Percentiles rank a stretch among this genome's conserved stretches.
Conservation (phyloP, 495 filamentous ascomycete species). For the Bacidia rubella region DNA sequence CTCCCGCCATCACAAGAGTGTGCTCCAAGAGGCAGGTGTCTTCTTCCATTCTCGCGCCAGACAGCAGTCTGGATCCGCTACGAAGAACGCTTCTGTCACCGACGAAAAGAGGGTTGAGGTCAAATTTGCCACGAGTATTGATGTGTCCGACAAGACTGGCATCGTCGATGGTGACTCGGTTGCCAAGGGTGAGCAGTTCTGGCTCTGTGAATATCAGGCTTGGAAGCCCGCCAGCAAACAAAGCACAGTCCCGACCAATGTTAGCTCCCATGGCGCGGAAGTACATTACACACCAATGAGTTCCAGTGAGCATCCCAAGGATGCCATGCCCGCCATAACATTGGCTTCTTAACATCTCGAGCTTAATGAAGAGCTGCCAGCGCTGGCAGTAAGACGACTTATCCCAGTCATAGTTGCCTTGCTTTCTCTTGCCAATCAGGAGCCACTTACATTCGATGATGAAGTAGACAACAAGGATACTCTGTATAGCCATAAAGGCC, state of each 20-base stretch:
- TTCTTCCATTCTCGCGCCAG: conserved; percentile 29
- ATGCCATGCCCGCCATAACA: conserved; percentile 31
- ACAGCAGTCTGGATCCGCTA: conserved; percentile 28
- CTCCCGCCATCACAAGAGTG: conserved; percentile 33
- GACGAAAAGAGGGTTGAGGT: conserved; percentile 28
- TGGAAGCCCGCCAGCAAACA: conserved; percentile 31
- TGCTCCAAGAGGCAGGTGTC: conserved; percentile 34
- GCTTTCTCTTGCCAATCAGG: conserved; percentile 28
- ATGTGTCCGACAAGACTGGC: conserved; percentile 33
- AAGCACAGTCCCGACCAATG: conserved; percentile 32
- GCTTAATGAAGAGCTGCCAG: conserved; percentile 32
- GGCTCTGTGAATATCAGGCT: conserved; percentile 36
- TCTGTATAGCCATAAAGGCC: not conserved
- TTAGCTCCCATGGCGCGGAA: conserved; percentile 31
- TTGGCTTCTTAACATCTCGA: conserved; percentile 29
- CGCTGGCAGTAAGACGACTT: conserved; percentile 29
- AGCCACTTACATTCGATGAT: conserved; percentile 29
- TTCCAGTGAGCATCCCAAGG: conserved; percentile 29
- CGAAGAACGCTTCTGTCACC: conserved; percentile 32
- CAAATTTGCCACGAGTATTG: conserved; percentile 34
- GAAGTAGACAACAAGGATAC: conserved; percentile 22
- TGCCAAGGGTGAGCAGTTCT: conserved; percentile 31
- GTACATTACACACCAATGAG: conserved; percentile 27
- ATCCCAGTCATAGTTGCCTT: conserved; percentile 35
- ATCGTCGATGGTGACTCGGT: conserved; percentile 33